These are phyloP conservation scores for Murraya koenigii DNA, from an alignment of 345 rosid genomes.

Conservation along the genomic window DNA sequence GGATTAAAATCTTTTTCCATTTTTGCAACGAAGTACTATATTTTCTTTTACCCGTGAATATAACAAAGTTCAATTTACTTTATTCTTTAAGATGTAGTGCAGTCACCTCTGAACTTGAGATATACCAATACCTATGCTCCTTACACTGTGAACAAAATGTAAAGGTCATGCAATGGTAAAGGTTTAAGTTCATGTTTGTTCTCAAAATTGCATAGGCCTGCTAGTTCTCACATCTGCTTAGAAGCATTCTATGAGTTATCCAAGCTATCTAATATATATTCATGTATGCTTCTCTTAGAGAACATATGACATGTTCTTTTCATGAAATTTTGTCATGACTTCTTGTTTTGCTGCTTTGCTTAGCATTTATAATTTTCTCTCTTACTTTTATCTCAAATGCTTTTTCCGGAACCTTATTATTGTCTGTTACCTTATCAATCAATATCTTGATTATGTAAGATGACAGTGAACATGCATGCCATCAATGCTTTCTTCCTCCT, in stretches of 20 bases:
- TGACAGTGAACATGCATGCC: slow-evolving; percentile 65
- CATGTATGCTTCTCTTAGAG: not conserved
- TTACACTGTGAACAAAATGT: not conserved
- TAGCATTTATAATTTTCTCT: not conserved
- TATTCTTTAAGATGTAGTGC: not conserved
- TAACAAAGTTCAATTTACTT: not conserved
- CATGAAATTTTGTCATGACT: not conserved
- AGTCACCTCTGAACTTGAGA: not conserved
- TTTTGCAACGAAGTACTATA: not conserved
- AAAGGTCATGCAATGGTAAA: not conserved
- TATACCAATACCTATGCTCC: not conserved
- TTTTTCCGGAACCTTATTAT: not conserved
- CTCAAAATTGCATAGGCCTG: not conserved
- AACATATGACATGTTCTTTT: not conserved
- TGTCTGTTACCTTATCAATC: slow-evolving; percentile 1
- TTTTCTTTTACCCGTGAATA: no score
- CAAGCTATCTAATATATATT: not conserved
- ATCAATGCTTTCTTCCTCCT: slow-evolving; percentile 55
- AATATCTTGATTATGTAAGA: slow-evolving; percentile 31
- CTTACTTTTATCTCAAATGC: not conserved
- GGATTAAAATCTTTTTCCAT: not conserved
- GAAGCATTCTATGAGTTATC: not conserved
- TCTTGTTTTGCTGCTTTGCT: not conserved
- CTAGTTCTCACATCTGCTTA: not conserved
- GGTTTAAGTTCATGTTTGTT: not conserved